A percentile compares a stretch with the other conserved stretches of the same genome.
These are phyloP conservation scores for Pleurotus tuber-regium DNA, from an alignment of 768 basidiomycete genomes.

Conservation along the genomic window DNA sequence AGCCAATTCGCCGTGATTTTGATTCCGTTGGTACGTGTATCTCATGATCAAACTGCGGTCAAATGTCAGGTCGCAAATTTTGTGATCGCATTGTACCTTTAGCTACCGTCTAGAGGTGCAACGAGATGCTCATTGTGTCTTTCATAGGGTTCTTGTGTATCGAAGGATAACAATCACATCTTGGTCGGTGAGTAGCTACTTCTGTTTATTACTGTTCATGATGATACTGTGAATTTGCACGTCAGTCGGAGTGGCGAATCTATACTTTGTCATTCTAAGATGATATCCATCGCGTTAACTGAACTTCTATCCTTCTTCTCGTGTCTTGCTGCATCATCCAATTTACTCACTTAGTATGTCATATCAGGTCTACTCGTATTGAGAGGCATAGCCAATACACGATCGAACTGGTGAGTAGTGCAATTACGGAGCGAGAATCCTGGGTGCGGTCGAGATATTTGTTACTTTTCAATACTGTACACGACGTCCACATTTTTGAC, in stretches of 20 bases:
- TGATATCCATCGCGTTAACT: constrained; percentile 41
- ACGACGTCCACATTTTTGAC: not conserved
- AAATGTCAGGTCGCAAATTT: not conserved
- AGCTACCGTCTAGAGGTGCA: too few species aligned
- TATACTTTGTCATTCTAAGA: constrained; percentile 31
- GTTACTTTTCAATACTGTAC: not conserved
- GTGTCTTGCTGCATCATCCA: not conserved
- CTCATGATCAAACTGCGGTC: not conserved
- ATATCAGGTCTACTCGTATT: too few species aligned
- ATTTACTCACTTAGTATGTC: too few species aligned
- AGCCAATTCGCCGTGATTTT: not conserved
- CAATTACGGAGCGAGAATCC: not conserved
- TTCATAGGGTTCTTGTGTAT: too few species aligned
- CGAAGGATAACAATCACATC: too few species aligned
- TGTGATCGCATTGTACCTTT: constrained; percentile 41
- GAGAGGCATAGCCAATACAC: too few species aligned
- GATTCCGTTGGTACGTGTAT: not conserved
- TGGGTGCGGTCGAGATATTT: too few species aligned
- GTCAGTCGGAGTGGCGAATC: constrained; percentile 50
- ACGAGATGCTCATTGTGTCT: too few species aligned
- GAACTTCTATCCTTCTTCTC: constrained; percentile 22
- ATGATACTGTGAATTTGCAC: constrained; percentile 47
- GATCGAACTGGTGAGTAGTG: not conserved
- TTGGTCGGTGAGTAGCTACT: constrained; percentile 35
- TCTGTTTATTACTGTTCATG: constrained; percentile 21